These are phyloP conservation scores for Simmondsia chinensis DNA, from an alignment of 148 eudicot species.

Conservation along the genomic window DNA sequence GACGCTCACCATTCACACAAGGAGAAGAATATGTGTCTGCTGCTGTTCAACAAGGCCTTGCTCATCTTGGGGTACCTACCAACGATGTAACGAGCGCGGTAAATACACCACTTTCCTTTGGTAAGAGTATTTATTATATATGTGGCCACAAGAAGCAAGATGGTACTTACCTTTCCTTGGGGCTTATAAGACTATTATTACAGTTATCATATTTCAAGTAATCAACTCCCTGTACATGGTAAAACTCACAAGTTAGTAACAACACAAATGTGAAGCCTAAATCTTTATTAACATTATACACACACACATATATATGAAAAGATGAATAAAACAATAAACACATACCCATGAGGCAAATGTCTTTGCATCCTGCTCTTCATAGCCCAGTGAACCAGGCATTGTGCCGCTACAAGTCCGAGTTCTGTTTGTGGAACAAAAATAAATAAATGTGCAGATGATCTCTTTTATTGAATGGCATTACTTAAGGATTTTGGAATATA, in stretches of 20 bases:
- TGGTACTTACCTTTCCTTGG: constrained; percentile 42
- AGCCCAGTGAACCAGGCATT: constrained; percentile 82
- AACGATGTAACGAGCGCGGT: neutral
- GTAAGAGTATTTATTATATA: no score
- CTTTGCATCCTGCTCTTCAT: constrained; percentile 72
- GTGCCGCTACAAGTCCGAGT: constrained; percentile 46
- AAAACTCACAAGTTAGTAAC: no score
- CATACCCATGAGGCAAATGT: constrained; percentile 74
- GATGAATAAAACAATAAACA: no score
- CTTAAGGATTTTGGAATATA: no score
- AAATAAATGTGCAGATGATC: no score
- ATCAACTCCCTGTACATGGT: constrained; percentile 62
- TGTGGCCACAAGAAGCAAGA: neutral
- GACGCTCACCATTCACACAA: constrained; percentile 88
- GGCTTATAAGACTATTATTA: constrained; percentile 19
- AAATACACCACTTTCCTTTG: neutral
- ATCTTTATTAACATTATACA: no score
- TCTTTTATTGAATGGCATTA: no score
- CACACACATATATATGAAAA: no score
- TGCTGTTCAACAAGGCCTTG: constrained; percentile 51
- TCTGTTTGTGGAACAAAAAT: no score
- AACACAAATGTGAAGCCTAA: no score
- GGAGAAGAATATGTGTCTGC: constrained; percentile 62
- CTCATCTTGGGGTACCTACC: constrained; percentile 69
- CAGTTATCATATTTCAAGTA: constrained; percentile 94